These are phyloP conservation scores for Dictyostelium firmibasis DNA, from an alignment of 78 protist genomes.

Conservation along the genomic window DNA sequence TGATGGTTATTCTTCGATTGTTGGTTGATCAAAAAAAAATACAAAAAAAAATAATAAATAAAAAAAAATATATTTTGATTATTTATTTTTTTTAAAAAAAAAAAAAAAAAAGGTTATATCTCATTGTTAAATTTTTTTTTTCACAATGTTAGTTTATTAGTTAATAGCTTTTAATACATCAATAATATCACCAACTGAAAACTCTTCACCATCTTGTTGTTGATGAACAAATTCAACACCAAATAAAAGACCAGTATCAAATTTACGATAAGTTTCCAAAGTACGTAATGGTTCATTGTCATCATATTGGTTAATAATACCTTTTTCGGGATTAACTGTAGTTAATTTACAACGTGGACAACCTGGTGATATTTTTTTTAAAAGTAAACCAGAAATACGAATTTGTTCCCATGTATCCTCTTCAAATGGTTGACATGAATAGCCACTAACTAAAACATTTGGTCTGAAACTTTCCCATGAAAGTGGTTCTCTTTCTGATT, in stretches of 20 bases:
- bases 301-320: background rate
- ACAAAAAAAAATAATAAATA: background rate
- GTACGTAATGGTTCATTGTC: constrained; percentile 61
- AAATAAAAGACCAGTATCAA: background rate
- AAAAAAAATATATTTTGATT: background rate
- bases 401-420: constrained; percentile 18
- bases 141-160: no score
- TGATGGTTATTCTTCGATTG: constrained; percentile 2
- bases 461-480: constrained; percentile 36
- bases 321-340: background rate
- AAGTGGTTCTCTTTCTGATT: background rate
- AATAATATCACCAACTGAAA: constrained; percentile 35
- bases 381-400: background rate
- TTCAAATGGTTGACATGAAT: background rate
- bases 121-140: no score
- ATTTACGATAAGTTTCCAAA: background rate
- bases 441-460: constrained; percentile 3
- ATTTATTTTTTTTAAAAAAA: no score
- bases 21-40: background rate
- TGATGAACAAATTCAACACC: constrained; percentile 9
- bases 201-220: background rate
- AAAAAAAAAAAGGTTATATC: no score
- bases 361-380: background rate
- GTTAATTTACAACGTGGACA: constrained; percentile 16
- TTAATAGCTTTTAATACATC: constrained; percentile 7